phyloP scores from a whole-genome alignment of 2,329 filamentous ascomycete species.

The Aureobasidium leucospermi region DNA sequence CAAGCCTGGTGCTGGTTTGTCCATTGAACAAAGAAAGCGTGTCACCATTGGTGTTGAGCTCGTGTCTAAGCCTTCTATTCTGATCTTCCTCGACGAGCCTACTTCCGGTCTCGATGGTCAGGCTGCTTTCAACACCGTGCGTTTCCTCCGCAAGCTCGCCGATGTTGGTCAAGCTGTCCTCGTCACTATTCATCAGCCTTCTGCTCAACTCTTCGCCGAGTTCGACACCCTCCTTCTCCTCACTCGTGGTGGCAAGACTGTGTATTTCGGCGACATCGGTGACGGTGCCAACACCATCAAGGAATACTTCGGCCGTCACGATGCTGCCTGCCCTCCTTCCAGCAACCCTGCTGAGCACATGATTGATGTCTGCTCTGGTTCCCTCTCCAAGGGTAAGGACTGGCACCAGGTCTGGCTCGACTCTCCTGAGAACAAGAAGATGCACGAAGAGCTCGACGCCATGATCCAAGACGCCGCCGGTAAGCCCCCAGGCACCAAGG shows the following conservation, averaged over 20 bases:
- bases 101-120: slow-evolving; percentile 54
- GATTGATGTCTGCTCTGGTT: slow-evolving; percentile 41
- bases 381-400: slow-evolving; percentile 37
- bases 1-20: slow-evolving; percentile 46
- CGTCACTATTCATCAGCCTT: slow-evolving; percentile 65
- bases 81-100: slow-evolving; percentile 59
- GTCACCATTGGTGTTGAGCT: slow-evolving; percentile 52
- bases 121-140: slow-evolving; percentile 58
- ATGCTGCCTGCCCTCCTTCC: slow-evolving; percentile 43
- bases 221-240: slow-evolving; percentile 61
- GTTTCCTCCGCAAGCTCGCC: slow-evolving; percentile 59
- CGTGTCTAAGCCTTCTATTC: slow-evolving; percentile 50
- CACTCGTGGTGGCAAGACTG: slow-evolving; percentile 56
- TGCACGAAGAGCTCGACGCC: slow-evolving; percentile 34
- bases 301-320: slow-evolving; percentile 47
- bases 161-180: slow-evolving; percentile 60
- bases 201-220: slow-evolving; percentile 56
- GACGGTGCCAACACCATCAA: slow-evolving; percentile 34
- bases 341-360: slow-evolving; percentile 50
- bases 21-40: slow-evolving; percentile 49
- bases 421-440: slow-evolving; percentile 28
- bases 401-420: slow-evolving; percentile 41
- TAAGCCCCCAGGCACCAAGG: slow-evolving; percentile 29
- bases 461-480: slow-evolving; percentile 31
- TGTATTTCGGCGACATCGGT: slow-evolving; percentile 57